Evolutionary conservation across 177 flowering plant species (phyloP).

Genomic region (Vitis hybrid): DNA sequence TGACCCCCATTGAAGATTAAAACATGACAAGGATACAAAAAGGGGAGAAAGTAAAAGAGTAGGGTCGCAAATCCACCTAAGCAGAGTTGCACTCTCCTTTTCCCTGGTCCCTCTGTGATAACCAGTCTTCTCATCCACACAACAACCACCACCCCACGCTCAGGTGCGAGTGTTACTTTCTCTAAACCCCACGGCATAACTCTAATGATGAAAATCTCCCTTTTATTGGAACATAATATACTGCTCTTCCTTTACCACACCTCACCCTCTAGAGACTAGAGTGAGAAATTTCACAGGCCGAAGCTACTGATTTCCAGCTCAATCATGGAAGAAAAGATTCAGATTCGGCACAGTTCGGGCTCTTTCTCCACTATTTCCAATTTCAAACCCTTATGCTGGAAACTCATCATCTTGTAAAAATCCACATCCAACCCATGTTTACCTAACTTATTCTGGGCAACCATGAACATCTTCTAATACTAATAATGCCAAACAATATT

Average conservation of each 20-base stretch:
- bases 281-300: not conserved
- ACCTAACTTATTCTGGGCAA: conserved; percentile 1
- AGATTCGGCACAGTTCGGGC: not conserved
- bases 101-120: conserved; percentile 5
- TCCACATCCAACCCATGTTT: not conserved
- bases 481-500: not conserved
- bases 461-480: conserved; percentile 1
- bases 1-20: conserved; percentile 6
- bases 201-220: conserved; percentile 12
- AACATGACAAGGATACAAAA: conserved; percentile 15
- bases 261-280: not conserved
- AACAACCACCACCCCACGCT: conserved; percentile 2
- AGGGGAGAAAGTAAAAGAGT: conserved; percentile 14
- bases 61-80: conserved; percentile 19
- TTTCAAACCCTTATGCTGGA: no score
- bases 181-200: conserved; percentile 10
- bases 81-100: conserved; percentile 16
- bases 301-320: conserved; percentile 6
- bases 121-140: conserved; percentile 19
- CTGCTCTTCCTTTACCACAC: not conserved
- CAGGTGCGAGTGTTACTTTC: conserved; percentile 16
- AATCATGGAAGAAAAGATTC: conserved; percentile 1
- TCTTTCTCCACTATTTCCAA: not conserved
- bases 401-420: no score
- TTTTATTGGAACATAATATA: conserved; percentile 15